Evolutionary conservation across 148 eudicot species (phyloP).

Genomic region (Camellia japonica): DNA sequence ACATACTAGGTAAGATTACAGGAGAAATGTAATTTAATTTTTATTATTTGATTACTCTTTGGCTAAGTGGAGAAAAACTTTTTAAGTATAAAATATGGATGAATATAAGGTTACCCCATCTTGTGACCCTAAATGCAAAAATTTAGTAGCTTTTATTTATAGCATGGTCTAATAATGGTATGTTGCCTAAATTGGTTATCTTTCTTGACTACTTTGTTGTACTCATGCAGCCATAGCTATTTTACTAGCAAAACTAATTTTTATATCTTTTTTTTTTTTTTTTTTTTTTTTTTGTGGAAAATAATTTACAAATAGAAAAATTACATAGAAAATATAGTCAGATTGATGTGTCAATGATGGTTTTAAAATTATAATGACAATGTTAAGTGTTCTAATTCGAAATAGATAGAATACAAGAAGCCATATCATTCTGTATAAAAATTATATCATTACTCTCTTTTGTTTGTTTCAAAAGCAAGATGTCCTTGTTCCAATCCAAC

Average conservation of each 20-base stretch:
- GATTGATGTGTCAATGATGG: no score
- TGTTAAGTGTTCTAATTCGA: no score
- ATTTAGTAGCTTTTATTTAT: not conserved
- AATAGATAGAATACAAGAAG: no score
- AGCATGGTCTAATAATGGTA: not conserved
- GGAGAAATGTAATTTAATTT: not conserved
- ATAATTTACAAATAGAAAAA: not conserved
- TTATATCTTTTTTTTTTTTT: not conserved
- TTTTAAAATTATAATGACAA: no score
- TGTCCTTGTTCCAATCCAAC: not conserved
- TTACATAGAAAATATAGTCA: no score
- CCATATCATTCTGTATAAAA: no score
- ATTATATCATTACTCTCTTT: not conserved
- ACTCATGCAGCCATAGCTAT: not conserved
- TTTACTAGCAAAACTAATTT: not conserved
- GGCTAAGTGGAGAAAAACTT: not conserved
- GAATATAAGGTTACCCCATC: not conserved
- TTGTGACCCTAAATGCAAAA: not conserved
- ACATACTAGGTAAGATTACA: no score
- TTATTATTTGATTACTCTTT: not conserved
- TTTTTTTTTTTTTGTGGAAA: no score
- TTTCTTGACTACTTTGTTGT: slow-evolving; percentile 3
- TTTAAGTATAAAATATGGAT: not conserved
- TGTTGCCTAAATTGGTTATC: not conserved
- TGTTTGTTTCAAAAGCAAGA: not conserved